A percentile compares a stretch with the other conserved stretches of the same genome.
phyloP scores from a whole-genome alignment of 2,329 filamentous ascomycete genomes.

The Sporothrix variecibatus region DNA sequence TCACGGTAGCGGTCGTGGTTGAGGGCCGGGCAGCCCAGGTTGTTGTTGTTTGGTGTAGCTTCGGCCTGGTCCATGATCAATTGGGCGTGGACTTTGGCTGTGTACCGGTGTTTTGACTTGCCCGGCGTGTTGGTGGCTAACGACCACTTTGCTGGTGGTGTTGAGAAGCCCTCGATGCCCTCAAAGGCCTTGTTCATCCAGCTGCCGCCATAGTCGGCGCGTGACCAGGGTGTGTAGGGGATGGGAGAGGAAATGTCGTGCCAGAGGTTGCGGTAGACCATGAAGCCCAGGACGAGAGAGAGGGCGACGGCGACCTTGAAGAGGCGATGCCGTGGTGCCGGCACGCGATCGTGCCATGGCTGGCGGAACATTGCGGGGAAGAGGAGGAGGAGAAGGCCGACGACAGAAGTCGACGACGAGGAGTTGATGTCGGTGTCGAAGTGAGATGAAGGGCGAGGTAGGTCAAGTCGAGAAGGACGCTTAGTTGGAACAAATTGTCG shows the following conservation, averaged over 20 bases:
- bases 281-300: background rate
- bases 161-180: background rate
- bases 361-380: background rate
- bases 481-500: background rate
- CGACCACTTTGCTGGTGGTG: background rate
- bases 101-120: background rate
- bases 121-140: background rate
- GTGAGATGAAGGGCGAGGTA: background rate
- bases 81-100: background rate
- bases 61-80: background rate
- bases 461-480: background rate
- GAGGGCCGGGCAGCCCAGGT: background rate
- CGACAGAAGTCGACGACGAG: background rate
- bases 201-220: conserved; percentile 14
- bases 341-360: background rate
- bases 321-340: background rate
- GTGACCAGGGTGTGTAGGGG: conserved; percentile 7
- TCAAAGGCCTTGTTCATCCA: conserved; percentile 7
- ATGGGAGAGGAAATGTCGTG: conserved; percentile 17
- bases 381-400: background rate
- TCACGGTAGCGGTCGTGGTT: background rate
- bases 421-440: background rate
- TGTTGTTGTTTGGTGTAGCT: background rate
- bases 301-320: background rate
- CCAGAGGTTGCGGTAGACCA: conserved; percentile 8